Percentiles rank a stretch among this genome's conserved stretches.
Evolutionary conservation across 78 protist genomes (phyloP).

Genomic region (Dictyostelium discoideum): DNA sequence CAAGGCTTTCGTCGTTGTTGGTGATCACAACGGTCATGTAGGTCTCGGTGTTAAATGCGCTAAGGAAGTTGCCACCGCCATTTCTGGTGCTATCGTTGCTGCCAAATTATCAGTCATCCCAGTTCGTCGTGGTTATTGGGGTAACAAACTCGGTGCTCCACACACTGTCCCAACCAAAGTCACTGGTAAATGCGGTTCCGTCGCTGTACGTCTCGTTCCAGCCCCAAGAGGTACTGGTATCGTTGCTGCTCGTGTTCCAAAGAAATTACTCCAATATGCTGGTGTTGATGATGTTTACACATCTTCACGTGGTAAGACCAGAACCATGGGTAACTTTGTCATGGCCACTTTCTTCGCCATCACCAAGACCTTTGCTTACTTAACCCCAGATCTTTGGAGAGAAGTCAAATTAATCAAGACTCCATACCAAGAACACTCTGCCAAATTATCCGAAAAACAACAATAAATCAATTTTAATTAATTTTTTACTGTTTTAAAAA

Average conservation of each 20-base stretch:
- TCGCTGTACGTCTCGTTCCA: conserved; percentile 98
- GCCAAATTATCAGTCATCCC: conserved; percentile 99
- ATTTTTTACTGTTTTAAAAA: neutral
- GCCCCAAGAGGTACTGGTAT: conserved; percentile 99
- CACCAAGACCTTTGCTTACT: conserved; percentile 94
- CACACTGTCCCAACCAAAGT: conserved; percentile 99
- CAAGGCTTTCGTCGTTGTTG: conserved; percentile 98
- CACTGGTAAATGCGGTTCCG: conserved; percentile 99
- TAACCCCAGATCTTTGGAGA: conserved; percentile 99
- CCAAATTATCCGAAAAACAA: conserved; percentile 69
- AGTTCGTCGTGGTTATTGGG: conserved; percentile 99
- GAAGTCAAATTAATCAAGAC: conserved; percentile 80
- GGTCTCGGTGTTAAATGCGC: conserved; percentile 99
- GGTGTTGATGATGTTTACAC: conserved; percentile 99
- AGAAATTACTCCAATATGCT: conserved; percentile 98
- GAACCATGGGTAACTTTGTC: conserved; percentile 99
- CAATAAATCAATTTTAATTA: neutral
- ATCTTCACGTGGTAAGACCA: conserved; percentile 96
- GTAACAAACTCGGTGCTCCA: conserved; percentile 98
- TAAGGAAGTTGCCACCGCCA: conserved; percentile 99
- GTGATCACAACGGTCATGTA: conserved; percentile 98
- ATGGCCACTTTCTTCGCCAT: conserved; percentile 98
- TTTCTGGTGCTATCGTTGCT: conserved; percentile 97
- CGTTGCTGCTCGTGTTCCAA: conserved; percentile 98
- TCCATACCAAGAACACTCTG: conserved; percentile 92